Evolutionary conservation across 192 early-diverging fungal genomes (phyloP).

Genomic region (Dimargaris xerosporica): DNA sequence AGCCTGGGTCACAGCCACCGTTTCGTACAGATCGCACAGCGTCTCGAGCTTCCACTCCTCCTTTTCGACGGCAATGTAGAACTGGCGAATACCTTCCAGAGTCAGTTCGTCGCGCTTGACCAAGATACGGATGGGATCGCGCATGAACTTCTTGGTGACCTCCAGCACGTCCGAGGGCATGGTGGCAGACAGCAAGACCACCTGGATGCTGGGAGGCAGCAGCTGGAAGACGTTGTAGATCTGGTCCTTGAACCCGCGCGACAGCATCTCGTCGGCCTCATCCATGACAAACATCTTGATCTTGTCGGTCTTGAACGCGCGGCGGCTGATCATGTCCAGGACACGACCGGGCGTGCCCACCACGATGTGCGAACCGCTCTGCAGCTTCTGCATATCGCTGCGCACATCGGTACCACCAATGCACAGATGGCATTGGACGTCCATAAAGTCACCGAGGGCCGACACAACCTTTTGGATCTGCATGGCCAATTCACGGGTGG

Average conservation of each 20-base stretch:
- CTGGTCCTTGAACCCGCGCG: slow-evolving; percentile 25
- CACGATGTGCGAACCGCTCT: slow-evolving; percentile 27
- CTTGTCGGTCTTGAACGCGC: slow-evolving; percentile 19
- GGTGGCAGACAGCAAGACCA: slow-evolving; percentile 42
- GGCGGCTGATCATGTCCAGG: slow-evolving; percentile 22
- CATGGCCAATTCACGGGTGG: slow-evolving; percentile 44
- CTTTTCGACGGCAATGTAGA: neutral
- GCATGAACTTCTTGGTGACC: slow-evolving; percentile 22
- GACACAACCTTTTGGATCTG: slow-evolving; percentile 40
- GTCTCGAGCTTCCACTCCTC: neutral
- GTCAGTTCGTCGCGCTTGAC: slow-evolving; percentile 22
- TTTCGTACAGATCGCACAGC: slow-evolving; percentile 7
- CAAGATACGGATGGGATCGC: slow-evolving; percentile 31
- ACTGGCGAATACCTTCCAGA: slow-evolving; percentile 20
- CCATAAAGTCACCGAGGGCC: neutral
- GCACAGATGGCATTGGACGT: slow-evolving; percentile 14
- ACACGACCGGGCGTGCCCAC: slow-evolving; percentile 39
- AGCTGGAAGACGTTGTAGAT: slow-evolving; percentile 12
- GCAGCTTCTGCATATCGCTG: slow-evolving; percentile 24
- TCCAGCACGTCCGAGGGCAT: slow-evolving; percentile 30
- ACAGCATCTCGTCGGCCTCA: slow-evolving; percentile 48
- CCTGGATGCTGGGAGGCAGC: slow-evolving; percentile 16
- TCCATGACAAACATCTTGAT: slow-evolving; percentile 37
- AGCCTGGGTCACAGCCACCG: neutral
- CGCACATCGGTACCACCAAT: slow-evolving; percentile 38